Evolutionary conservation across 345 rosid genomes (phyloP).

Genomic region (Stellera chamaejasme): DNA sequence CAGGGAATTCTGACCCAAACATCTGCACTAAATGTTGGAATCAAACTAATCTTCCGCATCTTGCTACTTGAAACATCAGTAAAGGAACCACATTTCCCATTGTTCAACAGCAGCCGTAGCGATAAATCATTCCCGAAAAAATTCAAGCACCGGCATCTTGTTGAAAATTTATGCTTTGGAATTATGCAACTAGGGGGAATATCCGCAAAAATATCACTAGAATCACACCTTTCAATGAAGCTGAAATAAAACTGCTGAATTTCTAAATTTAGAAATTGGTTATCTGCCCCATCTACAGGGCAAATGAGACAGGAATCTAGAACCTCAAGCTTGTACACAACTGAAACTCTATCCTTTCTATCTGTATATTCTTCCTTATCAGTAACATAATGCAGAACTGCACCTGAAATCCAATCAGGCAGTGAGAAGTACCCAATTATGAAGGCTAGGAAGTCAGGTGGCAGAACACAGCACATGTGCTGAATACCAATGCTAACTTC

Average conservation of each 20-base stretch:
- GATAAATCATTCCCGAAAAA: conserved; percentile 61
- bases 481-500: conserved; percentile 84
- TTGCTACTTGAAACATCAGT: conserved; percentile 21
- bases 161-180: conserved; percentile 37
- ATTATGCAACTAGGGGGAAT: conserved; percentile 50
- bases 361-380: conserved; percentile 18
- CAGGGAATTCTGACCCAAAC: conserved; percentile 74
- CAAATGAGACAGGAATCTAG: conserved; percentile 58
- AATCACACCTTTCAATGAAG: conserved; percentile 29
- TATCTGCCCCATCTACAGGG: conserved; percentile 41
- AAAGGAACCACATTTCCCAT: conserved; percentile 27
- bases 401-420: conserved; percentile 61
- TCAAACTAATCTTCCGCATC: conserved; percentile 31
- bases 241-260: conserved; percentile 49
- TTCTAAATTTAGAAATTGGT: conserved; percentile 46
- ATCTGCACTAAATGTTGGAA: conserved; percentile 51
- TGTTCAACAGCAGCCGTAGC: conserved; percentile 30
- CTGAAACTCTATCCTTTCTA: conserved; percentile 15
- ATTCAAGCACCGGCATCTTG: conserved; percentile 40
- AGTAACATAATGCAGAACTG: conserved; percentile 25
- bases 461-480: conserved; percentile 69
- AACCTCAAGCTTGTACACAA: conserved; percentile 62
- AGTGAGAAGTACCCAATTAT: conserved; percentile 77
- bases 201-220: conserved; percentile 30
- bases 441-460: conserved; percentile 65